Conservation (phyloP, 2,329 filamentous ascomycete species). For the Fusarium continuum region DNA sequence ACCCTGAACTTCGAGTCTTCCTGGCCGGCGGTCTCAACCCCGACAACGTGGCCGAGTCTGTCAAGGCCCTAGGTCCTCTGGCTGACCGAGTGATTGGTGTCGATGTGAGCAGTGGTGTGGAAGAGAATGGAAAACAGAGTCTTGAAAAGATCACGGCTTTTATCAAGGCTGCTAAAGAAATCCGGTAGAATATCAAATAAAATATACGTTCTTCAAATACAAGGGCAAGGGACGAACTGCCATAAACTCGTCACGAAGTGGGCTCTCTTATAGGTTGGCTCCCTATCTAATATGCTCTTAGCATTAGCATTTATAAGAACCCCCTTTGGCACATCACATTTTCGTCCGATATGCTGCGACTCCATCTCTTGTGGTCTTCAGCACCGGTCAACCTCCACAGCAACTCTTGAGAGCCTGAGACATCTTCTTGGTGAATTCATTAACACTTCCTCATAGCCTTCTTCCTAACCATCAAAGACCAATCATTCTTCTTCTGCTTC, state of each 20-base stretch:
- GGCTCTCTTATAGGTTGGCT: not conserved
- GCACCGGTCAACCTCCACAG: slow-evolving; percentile 1
- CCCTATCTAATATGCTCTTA: not conserved
- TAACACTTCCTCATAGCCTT: not conserved
- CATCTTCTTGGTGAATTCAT: too few relatives aligned
- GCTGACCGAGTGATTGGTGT: slow-evolving; percentile 77
- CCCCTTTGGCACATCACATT: not conserved
- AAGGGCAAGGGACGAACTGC: too few relatives aligned
- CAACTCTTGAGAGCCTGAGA: too few relatives aligned
- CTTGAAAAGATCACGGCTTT: slow-evolving; percentile 83
- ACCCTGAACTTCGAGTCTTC: slow-evolving; percentile 77
- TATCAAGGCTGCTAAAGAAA: slow-evolving; percentile 75
- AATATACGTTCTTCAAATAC: not conserved
- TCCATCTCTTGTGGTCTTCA: slow-evolving; percentile 7
- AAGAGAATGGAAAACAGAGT: slow-evolving; percentile 82
- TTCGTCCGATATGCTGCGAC: not conserved
- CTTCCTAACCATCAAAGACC: not conserved
- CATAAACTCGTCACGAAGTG: not conserved
- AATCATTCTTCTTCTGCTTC: not conserved
- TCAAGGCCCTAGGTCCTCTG: slow-evolving; percentile 70
- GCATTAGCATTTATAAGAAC: not conserved
- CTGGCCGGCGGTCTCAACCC: slow-evolving; percentile 87
- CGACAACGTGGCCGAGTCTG: slow-evolving; percentile 75
- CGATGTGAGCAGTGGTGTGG: slow-evolving; percentile 94
- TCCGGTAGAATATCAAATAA: slow-evolving; percentile 52